These are phyloP conservation scores for Keithomyces neogunnii DNA, from an alignment of 2,329 filamentous ascomycete species.

Conservation along the genomic window DNA sequence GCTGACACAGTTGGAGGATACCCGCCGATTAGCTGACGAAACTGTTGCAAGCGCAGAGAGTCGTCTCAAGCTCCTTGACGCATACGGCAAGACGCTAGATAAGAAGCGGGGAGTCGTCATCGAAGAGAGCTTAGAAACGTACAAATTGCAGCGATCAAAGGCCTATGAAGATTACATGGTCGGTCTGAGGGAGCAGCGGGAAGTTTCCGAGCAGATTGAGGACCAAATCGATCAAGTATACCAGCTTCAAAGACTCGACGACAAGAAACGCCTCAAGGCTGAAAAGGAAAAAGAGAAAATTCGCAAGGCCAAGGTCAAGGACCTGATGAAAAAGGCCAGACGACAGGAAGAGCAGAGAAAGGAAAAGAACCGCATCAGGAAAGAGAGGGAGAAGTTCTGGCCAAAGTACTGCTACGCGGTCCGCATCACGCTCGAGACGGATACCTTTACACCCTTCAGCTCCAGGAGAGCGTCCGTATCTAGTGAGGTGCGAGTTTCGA, in stretches of 20 bases:
- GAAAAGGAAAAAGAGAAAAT: conserved; percentile 23
- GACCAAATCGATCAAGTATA: conserved; percentile 23
- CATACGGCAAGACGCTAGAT: conserved; percentile 28
- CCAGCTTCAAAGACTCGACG: conserved; percentile 18
- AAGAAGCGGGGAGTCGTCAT: conserved; percentile 25
- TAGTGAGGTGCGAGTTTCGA: conserved; percentile 44
- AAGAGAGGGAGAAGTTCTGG: conserved; percentile 39
- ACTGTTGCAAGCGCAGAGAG: conserved; percentile 16
- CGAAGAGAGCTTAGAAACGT: conserved; percentile 28
- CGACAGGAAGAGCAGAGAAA: conserved; percentile 27
- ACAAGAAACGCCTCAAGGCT: conserved; percentile 19
- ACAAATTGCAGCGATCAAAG: conserved; percentile 32
- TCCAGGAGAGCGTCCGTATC: conserved; percentile 41
- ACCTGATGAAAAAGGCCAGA: conserved; percentile 24
- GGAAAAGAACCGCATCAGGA: conserved; percentile 35
- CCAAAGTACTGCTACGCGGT: conserved; percentile 38
- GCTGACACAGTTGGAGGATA: conserved; percentile 18
- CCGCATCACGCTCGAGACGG: conserved; percentile 38
- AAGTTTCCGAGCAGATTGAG: conserved; percentile 23
- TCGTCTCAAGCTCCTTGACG: conserved; percentile 33
- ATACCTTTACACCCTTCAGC: conserved; percentile 30
- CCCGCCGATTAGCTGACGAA: conserved; percentile 13
- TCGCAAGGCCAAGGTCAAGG: conserved; percentile 26
- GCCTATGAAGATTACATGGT: conserved; percentile 31
- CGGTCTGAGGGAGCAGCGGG: conserved; percentile 22